A percentile compares a stretch with the other conserved stretches of the same genome.
Evolutionary conservation across 805 yeast genomes (phyloP).

Genomic region (Hermanozyma aechmeae): DNA sequence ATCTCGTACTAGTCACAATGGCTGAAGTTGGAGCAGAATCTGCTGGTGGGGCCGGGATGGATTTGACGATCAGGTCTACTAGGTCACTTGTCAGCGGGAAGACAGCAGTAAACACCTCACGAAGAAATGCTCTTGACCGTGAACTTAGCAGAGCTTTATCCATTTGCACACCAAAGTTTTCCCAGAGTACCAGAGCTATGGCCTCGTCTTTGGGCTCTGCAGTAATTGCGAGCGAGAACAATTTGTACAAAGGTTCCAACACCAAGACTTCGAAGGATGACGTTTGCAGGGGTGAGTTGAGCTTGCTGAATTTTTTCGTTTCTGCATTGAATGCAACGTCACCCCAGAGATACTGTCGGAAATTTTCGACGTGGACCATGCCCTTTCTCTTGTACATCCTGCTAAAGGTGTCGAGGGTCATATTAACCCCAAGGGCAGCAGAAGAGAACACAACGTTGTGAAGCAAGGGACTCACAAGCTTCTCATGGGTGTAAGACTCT

Average conservation of each 20-base stretch:
- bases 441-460: conserved; percentile 75
- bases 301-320: conserved; percentile 36
- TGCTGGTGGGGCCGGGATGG: conserved; percentile 17
- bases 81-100: conserved; percentile 46
- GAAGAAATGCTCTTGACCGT: conserved; percentile 53
- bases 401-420: conserved; percentile 61
- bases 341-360: conserved; percentile 70
- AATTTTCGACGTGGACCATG: conserved; percentile 16
- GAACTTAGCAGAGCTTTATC: conserved; percentile 25
- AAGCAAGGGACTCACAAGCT: conserved; percentile 46
- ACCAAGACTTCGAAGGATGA: conserved; percentile 59
- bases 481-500: conserved; percentile 15
- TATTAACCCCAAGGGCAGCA: conserved; percentile 48
- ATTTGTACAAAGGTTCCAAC: conserved; percentile 72
- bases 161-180: conserved; percentile 39
- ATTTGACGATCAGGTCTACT: conserved; percentile 34
- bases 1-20: conserved; percentile 41
- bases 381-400: conserved; percentile 27
- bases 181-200: conserved; percentile 35
- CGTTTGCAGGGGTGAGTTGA: conserved; percentile 17
- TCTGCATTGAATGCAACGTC: conserved; percentile 42
- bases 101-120: conserved; percentile 41
- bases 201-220: conserved; percentile 29
- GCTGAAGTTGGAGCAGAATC: conserved; percentile 1
- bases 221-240: conserved; percentile 52